Base-by-base conservation (phyloP, 805 yeast species). In the Metschnikowia corniflorae region DNA sequence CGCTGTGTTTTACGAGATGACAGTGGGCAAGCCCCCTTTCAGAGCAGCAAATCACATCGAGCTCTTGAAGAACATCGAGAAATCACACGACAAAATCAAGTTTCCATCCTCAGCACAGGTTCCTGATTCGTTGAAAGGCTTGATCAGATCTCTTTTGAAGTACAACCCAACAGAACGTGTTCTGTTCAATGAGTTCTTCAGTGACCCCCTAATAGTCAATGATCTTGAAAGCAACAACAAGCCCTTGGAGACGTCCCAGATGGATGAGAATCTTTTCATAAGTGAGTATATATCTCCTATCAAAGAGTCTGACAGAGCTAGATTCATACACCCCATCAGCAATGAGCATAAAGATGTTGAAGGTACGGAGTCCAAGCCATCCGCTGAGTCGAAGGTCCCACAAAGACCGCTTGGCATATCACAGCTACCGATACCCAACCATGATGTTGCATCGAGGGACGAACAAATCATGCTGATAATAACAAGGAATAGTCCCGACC, bases 11-110 rank as follows among this genome's bases (percentile, higher is more conserved):
- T 93, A 82, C 61, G 98, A 93, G 61, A 89, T 93, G 96, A 75
- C 86, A 9, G 88, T 86, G 20, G 97, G 97, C n/a, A 83, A 77
- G 59, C 96, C 98, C 1, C 98, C 98, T 0, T 93, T 89, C 59
- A 79, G 84, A 47, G 97, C 98, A 3, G 78, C 84, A 4, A 93
- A 93, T 56, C 97, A 91, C 58, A 80, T 93, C 44, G 97, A 91
- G 56, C 71, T 93, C 37, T 73, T 86, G 53, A 81, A 85, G 59
- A 86, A 82, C 54, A 93, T 93, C 49, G 95, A 89, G 56, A 78
- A 76, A 51, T 75, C 86, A 1, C 81, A 83, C 44, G 95, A 89
- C 61, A 70, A 68, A 34, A 87, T 93, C 28, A 65, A 73, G 19
- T 89, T 91, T 56, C 96, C 97, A 3, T 63, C 75, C 1, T 66